Evolutionary conservation across 179 eudicot genomes (phyloP).

Genomic region (Camellia oleifera): DNA sequence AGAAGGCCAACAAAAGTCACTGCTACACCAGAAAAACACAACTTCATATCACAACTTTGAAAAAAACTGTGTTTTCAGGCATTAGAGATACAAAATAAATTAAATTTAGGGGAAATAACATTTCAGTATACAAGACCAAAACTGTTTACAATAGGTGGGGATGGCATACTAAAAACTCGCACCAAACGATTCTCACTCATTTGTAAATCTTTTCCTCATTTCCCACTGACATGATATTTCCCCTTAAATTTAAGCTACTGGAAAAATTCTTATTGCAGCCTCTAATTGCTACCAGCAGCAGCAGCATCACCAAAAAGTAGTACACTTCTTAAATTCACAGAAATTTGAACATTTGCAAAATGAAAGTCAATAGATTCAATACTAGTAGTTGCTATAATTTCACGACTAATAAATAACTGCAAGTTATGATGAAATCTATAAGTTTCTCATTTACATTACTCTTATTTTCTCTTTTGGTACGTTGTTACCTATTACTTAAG

Average conservation of each 20-base stretch:
- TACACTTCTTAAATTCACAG: not conserved
- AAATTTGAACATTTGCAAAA: conserved; percentile 1
- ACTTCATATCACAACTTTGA: not conserved
- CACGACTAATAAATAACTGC: not conserved
- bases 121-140: no score
- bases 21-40: not conserved
- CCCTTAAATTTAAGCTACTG: not conserved
- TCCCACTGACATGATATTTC: no score
- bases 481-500: not conserved
- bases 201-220: no score
- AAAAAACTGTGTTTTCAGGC: not conserved
- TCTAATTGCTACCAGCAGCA: not conserved
- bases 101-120: no score
- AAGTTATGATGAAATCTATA: not conserved
- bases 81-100: not conserved
- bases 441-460: not conserved
- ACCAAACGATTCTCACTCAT: no score
- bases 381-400: not conserved
- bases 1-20: not conserved
- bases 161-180: no score
- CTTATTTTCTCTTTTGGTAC: not conserved
- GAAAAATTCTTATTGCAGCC: not conserved
- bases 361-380: not conserved
- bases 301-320: not conserved
- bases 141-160: no score